Conservation (phyloP, 345 rosid genomes). For the Theobroma cacao region DNA sequence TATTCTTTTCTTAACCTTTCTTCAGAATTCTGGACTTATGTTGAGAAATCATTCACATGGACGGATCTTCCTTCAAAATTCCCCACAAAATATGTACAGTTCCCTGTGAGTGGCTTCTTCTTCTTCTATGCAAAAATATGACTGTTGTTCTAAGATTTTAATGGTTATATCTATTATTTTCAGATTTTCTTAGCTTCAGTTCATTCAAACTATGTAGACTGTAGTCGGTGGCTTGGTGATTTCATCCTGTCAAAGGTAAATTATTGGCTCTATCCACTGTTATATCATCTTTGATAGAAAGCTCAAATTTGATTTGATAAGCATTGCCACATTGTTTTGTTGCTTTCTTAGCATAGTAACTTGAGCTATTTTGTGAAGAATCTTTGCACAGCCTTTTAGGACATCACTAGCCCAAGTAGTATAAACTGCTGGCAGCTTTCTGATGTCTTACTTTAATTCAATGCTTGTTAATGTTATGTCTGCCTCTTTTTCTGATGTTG, state of each 20-base stretch:
- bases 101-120: constrained; percentile 63
- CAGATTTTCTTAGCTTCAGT: constrained; percentile 94
- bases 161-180: constrained; percentile 6
- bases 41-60: constrained; percentile 97
- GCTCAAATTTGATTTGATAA: not conserved
- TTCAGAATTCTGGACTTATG: constrained; percentile 94
- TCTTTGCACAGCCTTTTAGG: not conserved
- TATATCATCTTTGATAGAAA: not conserved
- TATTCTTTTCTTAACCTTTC: constrained; percentile 14
- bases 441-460: not conserved
- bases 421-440: not conserved
- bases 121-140: not conserved
- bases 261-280: not conserved
- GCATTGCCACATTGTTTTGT: not conserved
- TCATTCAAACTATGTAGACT: constrained; percentile 93
- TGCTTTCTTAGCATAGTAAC: not conserved
- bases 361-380: not conserved
- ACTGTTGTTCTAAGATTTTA: constrained; percentile 4
- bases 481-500: not conserved
- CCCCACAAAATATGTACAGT: constrained; percentile 91
- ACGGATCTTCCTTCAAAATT: constrained; percentile 86
- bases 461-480: not conserved
- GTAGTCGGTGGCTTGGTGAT: constrained; percentile 96
- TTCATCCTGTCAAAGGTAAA: constrained; percentile 86
- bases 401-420: not conserved